These are phyloP conservation scores for Fusarium begoniae DNA, from an alignment of 2,329 filamentous ascomycete genomes.

Conservation along the genomic window DNA sequence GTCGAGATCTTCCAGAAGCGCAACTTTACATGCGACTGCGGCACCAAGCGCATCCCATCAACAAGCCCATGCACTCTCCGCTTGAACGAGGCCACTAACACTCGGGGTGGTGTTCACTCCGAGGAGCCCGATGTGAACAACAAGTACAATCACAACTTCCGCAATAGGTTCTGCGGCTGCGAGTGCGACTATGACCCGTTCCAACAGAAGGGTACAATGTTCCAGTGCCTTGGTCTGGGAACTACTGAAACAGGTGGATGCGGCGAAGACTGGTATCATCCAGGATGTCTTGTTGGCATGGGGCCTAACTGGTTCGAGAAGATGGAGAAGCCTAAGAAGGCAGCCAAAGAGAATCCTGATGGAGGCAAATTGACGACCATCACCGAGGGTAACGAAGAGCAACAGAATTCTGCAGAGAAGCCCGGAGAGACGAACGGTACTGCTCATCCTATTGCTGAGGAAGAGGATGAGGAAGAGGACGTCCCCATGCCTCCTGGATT, in stretches of 20 bases:
- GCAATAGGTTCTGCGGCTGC: conserved; percentile 92
- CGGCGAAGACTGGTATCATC: conserved; percentile 98
- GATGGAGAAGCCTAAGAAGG: conserved; percentile 51
- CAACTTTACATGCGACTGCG: conserved; percentile 96
- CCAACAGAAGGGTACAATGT: conserved; percentile 96
- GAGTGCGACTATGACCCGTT: conserved; percentile 87
- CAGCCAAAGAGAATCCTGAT: conserved; percentile 3
- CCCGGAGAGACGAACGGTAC: conserved; percentile 27
- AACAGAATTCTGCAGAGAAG: conserved; percentile 32
- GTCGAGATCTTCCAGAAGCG: conserved; percentile 97
- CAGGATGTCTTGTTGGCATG: conserved; percentile 87
- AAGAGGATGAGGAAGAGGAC: conserved; percentile 63
- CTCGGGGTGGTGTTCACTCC: conserved; percentile 79
- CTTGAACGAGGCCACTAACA: conserved; percentile 75
- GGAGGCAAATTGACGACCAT: conserved; percentile 57
- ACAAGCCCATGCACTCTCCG: conserved; percentile 80
- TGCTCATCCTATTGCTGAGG: conserved; percentile 35
- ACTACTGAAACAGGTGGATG: conserved; percentile 84
- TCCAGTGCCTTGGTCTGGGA: conserved; percentile 90
- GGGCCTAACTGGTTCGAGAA: conserved; percentile 76
- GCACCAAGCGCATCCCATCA: conserved; percentile 79
- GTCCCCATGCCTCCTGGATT: conserved; percentile 84
- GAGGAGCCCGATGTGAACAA: conserved; percentile 79
- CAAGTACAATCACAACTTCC: conserved; percentile 95
- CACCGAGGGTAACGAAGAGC: conserved; percentile 56